These are phyloP conservation scores for Ophioceras dolichostomum DNA, from an alignment of 2,329 filamentous ascomycete genomes.

Conservation along the genomic window DNA sequence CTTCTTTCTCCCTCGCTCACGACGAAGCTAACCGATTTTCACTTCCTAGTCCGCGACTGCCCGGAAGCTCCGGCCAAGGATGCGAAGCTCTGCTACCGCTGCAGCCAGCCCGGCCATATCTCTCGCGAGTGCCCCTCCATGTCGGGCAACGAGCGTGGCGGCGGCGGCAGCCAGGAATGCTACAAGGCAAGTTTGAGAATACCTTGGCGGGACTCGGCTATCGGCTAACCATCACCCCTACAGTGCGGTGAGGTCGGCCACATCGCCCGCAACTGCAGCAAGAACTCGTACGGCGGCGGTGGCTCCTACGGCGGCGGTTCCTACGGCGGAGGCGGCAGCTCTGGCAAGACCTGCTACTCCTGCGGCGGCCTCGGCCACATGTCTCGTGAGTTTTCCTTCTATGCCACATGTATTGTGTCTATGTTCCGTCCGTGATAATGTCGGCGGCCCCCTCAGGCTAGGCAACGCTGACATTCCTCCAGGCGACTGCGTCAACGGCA, in stretches of 20 bases:
- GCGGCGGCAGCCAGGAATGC: slow-evolving; percentile 57
- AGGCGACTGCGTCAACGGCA: slow-evolving; percentile 93
- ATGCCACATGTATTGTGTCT: slow-evolving; percentile 34
- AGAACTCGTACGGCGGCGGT: slow-evolving; percentile 44
- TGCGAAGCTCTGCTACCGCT: slow-evolving; percentile 66
- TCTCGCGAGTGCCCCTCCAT: slow-evolving; percentile 67
- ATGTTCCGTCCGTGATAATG: slow-evolving; percentile 29
- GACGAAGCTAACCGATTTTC: too few species aligned
- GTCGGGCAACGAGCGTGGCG: slow-evolving; percentile 29
- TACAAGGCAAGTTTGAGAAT: slow-evolving; percentile 53
- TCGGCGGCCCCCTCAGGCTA: slow-evolving; percentile 47
- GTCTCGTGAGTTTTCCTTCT: slow-evolving; percentile 68
- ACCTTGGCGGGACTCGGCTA: background rate
- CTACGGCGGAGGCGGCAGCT: slow-evolving; percentile 31
- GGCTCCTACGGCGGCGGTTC: slow-evolving; percentile 33
- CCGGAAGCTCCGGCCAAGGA: slow-evolving; percentile 81
- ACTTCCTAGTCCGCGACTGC: slow-evolving; percentile 94
- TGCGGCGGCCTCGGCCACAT: slow-evolving; percentile 82
- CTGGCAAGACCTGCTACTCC: slow-evolving; percentile 62
- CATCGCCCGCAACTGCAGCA: slow-evolving; percentile 84
- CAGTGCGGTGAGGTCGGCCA: slow-evolving; percentile 92
- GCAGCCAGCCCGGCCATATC: slow-evolving; percentile 78
- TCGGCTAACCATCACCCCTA: slow-evolving; percentile 2
- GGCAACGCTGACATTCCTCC: slow-evolving; percentile 58
- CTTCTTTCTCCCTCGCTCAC: slow-evolving; percentile 10